These are phyloP conservation scores for Candida anutae DNA, from an alignment of 1,139 yeast species.

Conservation along the genomic window DNA sequence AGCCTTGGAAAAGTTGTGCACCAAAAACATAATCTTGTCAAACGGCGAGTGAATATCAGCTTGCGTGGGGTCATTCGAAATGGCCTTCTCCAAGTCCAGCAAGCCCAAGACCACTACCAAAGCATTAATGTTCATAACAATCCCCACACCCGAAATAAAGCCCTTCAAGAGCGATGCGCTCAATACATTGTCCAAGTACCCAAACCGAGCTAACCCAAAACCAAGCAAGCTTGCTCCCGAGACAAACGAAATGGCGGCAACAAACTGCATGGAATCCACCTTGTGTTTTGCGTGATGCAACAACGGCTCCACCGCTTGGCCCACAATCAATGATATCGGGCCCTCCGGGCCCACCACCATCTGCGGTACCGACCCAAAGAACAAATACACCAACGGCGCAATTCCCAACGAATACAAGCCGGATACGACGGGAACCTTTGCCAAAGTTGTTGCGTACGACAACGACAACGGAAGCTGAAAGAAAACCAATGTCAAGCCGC, in stretches of 20 bases:
- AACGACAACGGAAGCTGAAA: slow-evolving; percentile 87
- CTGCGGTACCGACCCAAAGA: slow-evolving; percentile 90
- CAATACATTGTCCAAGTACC: slow-evolving; percentile 81
- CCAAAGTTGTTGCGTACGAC: slow-evolving; percentile 84
- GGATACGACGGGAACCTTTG: slow-evolving; percentile 82
- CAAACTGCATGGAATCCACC: slow-evolving; percentile 54
- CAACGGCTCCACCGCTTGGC: slow-evolving; percentile 77
- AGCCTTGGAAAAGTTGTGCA: slow-evolving; percentile 27
- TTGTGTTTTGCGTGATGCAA: slow-evolving; percentile 42
- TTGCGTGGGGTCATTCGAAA: slow-evolving; percentile 24
- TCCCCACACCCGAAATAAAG: slow-evolving; percentile 87
- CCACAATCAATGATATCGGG: slow-evolving; percentile 84
- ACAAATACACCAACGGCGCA: slow-evolving; percentile 73
- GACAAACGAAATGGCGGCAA: slow-evolving; percentile 66
- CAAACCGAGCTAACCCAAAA: slow-evolving; percentile 77
- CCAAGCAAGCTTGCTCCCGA: slow-evolving; percentile 72
- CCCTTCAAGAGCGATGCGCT: slow-evolving; percentile 81
- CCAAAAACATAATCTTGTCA: slow-evolving; percentile 57
- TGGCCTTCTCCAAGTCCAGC: slow-evolving; percentile 25
- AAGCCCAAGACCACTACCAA: slow-evolving; percentile 68
- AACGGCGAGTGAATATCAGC: slow-evolving; percentile 71
- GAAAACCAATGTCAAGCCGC: slow-evolving; percentile 84
- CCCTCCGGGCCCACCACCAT: slow-evolving; percentile 98
- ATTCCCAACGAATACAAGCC: slow-evolving; percentile 79
- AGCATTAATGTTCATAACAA: slow-evolving; percentile 81